Base-by-base conservation (phyloP, 1,139 yeast genomes). In the Debaryomyces singareniensis region DNA sequence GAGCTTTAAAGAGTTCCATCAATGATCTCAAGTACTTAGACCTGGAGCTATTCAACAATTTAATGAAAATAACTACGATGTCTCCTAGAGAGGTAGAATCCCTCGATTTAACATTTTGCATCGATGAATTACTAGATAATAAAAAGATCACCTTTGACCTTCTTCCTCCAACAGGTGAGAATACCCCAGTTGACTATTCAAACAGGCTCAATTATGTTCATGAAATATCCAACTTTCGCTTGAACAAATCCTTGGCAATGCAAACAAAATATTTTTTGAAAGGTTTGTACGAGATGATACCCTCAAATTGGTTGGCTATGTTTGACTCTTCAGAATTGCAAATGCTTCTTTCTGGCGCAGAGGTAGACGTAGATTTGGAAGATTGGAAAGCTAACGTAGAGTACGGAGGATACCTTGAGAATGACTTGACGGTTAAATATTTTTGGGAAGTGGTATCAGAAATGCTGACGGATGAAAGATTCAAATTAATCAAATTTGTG, bases 311-410 rank as follows among this genome's bases (percentile, higher is more conserved):
- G 95, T 61, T 91, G 24, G 70, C 73, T 25, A 77, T 91, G 80
- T 91, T 91, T 58, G 86, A 83, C 48, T 78, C 94, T 1, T 61
- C 60, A 29, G 98, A 91, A 49, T 58, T 89, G 15, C 96, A 86
- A 50, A 77, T 79, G 68, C 63, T 93, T 23, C 80, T 91, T 3
- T 81, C 95, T 7, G 96, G 96, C 5, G 94, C 86, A 1, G 55
- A 57, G 29, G 75, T 70, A 16, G 82, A 77, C 35, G 70, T 91
- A 15, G 75, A 87, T 49, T 55, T 89, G 5, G 61, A 66, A 2
- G 96, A 91, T 44, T 70, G 94, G 60, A 65, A 65, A 35, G 42
- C 44, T 1, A 69, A 86, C 49, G 76, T 80, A 0, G 78, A 63
- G 21, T 75, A 80, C 40, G 85, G 84, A 4, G 95, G 91, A 1